Percentiles rank a stretch among this genome's conserved stretches.
phyloP scores from a whole-genome alignment of 2,329 filamentous ascomycete species.

The Fusarium citri region DNA sequence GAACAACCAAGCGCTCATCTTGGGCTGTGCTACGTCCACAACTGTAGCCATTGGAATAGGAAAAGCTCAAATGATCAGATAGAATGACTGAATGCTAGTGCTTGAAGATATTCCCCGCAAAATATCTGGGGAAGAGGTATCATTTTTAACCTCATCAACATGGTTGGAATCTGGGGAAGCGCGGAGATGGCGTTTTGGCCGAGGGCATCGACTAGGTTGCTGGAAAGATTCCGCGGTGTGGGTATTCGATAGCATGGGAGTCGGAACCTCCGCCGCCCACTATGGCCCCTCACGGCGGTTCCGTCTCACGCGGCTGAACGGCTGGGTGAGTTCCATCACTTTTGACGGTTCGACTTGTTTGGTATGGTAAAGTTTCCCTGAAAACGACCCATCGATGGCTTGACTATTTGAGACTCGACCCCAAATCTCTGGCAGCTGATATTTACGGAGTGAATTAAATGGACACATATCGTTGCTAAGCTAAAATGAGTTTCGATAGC shows the following conservation, averaged over 20 bases:
- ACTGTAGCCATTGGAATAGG: slow-evolving; percentile 15
- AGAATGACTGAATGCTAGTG: neutral
- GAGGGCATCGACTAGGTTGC: neutral
- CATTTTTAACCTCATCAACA: slow-evolving; percentile 16
- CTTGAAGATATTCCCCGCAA: neutral
- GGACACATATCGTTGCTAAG: neutral
- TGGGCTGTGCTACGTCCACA: slow-evolving; percentile 5
- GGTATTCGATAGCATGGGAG: neutral
- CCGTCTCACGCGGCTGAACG: neutral
- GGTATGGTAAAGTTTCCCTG: neutral
- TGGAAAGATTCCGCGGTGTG: slow-evolving; percentile 16
- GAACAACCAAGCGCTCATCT: slow-evolving; percentile 24
- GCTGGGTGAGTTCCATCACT: neutral
- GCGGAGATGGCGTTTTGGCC: neutral
- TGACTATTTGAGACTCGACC: slow-evolving; percentile 9
- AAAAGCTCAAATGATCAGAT: rapidly evolving
- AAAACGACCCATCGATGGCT: neutral
- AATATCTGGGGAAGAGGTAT: slow-evolving; percentile 20
- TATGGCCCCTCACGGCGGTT: slow-evolving; percentile 1
- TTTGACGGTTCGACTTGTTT: neutral
- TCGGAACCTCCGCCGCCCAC: slow-evolving; percentile 12
- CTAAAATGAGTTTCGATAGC: slow-evolving; percentile 1
- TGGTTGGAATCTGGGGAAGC: slow-evolving; percentile 15
- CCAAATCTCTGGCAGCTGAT: neutral
- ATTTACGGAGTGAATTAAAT: neutral